Base-by-base conservation (phyloP, 2,329 filamentous ascomycete species). In the Calonectria naviculata region DNA sequence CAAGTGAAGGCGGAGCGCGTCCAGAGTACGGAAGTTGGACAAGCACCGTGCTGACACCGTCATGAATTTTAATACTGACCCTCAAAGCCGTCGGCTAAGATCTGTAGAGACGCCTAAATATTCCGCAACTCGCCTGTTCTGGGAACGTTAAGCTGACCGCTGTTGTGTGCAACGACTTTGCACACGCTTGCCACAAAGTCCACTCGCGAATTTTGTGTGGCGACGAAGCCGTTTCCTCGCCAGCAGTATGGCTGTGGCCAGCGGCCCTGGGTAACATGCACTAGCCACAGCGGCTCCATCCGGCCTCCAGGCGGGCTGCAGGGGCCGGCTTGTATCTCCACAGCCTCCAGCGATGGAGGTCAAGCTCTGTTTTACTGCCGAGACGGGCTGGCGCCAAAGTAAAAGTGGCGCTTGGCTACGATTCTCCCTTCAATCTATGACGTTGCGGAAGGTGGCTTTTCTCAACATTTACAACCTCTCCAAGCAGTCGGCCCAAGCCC, bases 271-370 rank as follows among this genome's bases (percentile, higher is more conserved):
- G 56, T 9, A 26, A 34, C 26, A 56, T 26, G 38, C 60, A 76
- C 70, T 70, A 78, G 76, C 76, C 76, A 78, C 75, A 78, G 74
- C 74, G 75, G 75, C 74, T 71, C 65, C 68, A 67, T 74, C 74
- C 70, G 60, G 38, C 67, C 17, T 41, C 38, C 64, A 58, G 56
- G 49, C 29, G 49, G 21, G 5, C 68, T 69, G 36, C 38, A 74
- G 66, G 66, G 44, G 62, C 41, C 15, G 38, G n/a, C 15, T 28
- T 56, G 63, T 71, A 67, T 49, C 66, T 52, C 71, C 67, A 58
- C 69, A 65, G 72, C 63, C 60, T 44, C 63, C 46, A 65, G 31
- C 34, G 46, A 46, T 46, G 31, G 21, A 38, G n/a, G n/a, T 21
- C n/a, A 38, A 58, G 13, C 31, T 26, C 26, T 15, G 47, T 36